A percentile compares a stretch with the other conserved stretches of the same genome.
These are phyloP conservation scores for Circinella umbellata DNA, from an alignment of 371 early-diverging fungal genomes.

Conservation along the genomic window DNA sequence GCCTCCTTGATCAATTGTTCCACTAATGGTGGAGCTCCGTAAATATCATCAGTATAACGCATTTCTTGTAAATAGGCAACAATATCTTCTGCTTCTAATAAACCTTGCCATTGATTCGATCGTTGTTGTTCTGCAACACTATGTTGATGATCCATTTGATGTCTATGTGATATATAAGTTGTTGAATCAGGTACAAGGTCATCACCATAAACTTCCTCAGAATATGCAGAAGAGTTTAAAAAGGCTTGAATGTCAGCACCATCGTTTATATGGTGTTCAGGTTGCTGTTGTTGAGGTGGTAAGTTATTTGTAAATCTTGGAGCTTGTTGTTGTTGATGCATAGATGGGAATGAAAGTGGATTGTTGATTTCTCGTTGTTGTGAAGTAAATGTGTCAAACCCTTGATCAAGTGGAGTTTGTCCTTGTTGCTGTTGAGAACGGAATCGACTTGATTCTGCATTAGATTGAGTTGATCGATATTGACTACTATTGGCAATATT, in stretches of 20 bases:
- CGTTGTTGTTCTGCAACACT: conserved; percentile 33
- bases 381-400: conserved; percentile 11
- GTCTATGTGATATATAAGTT: conserved; percentile 31
- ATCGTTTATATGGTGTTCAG: conserved; percentile 19
- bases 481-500: conserved; percentile 17
- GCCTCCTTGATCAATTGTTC: conserved; percentile 38
- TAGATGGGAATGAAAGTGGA: background rate
- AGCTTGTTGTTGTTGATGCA: background rate
- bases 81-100: conserved; percentile 38
- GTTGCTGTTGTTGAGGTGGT: background rate
- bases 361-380: background rate
- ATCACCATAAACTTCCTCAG: conserved; percentile 37
- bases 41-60: conserved; percentile 44
- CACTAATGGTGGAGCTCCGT: conserved; percentile 35
- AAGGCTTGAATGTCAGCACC: conserved; percentile 38
- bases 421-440: conserved; percentile 8
- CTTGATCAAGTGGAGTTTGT: background rate
- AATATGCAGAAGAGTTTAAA: conserved; percentile 35
- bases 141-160: conserved; percentile 41
- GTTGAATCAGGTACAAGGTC: conserved; percentile 34
- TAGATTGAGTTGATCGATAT: background rate
- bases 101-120: conserved; percentile 18
- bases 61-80: conserved; percentile 39
- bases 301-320: background rate
- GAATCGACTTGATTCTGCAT: conserved; percentile 15